Evolutionary conservation across 2,329 filamentous ascomycete genomes (phyloP), one percentile per base, ranked within the genome.

Genomic region (Trichoderma sp.): DNA sequence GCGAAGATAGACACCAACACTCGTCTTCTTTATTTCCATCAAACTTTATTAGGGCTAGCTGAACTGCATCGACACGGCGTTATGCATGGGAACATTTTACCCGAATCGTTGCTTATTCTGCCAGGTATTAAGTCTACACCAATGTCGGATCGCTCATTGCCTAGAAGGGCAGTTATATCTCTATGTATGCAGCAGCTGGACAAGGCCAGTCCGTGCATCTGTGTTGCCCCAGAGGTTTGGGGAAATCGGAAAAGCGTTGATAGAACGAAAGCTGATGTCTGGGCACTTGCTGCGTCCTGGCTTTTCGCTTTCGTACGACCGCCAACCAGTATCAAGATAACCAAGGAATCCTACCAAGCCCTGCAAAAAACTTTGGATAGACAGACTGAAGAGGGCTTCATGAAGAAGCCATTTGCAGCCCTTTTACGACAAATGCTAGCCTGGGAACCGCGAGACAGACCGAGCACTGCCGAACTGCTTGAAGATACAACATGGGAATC

Each of bases 211-310:
- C 22, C 48, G 6, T 17, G 60, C 34, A 17, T 64, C 12, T 64
- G 34, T 22, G 29, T 64, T 6, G 60, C 60, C 0, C 60, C 60
- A n/a, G 60, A 64, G 15, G 25, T 52, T 3, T 64, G 60, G 60
- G 5, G 17, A n/a, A 32, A 15, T 15, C n/a, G 6, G 13, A 17
- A 15, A 5, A 2, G 32, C 19, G 32, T 37, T 29, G 59, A 52
- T 50, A 22, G 15, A 9, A n/a, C 17, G 0, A 52, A 63, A 52
- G 29, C 32, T 54, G 60, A 64, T 15, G 19, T 64, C 22, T 64
- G 60, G 60, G 48, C 45, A 12, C 60, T 64, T 10, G 60, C 22
- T 42, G 60, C 60, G 13, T 64, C 60, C 8, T 64, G 60, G 60
- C 60, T 64, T 15, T 42, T 32, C 17, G 60, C 60, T 22, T 64